Evolutionary conservation across 352 stramenopile species (phyloP).

Genomic region (Globisporangium abappressorium): DNA sequence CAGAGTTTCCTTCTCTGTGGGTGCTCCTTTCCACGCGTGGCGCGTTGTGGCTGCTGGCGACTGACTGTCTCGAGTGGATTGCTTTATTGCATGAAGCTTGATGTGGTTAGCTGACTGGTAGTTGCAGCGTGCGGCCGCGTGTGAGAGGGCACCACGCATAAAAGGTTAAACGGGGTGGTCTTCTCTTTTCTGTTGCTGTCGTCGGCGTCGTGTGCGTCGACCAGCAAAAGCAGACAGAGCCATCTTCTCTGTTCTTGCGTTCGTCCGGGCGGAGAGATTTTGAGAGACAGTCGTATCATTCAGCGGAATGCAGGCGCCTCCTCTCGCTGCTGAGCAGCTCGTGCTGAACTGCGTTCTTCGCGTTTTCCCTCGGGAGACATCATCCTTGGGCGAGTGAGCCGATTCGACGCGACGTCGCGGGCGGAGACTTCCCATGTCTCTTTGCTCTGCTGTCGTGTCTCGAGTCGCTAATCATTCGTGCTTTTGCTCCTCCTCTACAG

Average conservation of each 20-base stretch:
- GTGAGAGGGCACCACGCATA: slow-evolving; percentile 41
- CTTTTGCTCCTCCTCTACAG: slow-evolving; percentile 21
- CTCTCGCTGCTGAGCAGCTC: slow-evolving; percentile 1
- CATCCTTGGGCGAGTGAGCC: slow-evolving; percentile 1
- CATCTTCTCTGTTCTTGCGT: slow-evolving; percentile 38
- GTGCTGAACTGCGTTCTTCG: not conserved
- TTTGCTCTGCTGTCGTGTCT: not conserved
- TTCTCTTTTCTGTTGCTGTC: slow-evolving; percentile 12
- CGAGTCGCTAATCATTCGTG: slow-evolving; percentile 12
- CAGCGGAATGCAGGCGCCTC: slow-evolving; percentile 6
- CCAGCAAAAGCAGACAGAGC: slow-evolving; percentile 22
- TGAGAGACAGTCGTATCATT: not conserved
- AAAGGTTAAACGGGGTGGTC: slow-evolving; percentile 23
- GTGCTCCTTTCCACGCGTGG: slow-evolving; percentile 15
- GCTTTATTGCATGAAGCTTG: not conserved
- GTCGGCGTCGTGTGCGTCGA: not conserved
- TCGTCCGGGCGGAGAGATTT: slow-evolving; percentile 21
- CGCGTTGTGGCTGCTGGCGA: not conserved
- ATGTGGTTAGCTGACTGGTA: not conserved
- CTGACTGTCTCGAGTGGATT: not conserved
- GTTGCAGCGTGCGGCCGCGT: not conserved
- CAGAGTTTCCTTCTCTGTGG: slow-evolving; percentile 90
- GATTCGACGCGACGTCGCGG: slow-evolving; percentile 4
- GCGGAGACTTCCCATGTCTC: slow-evolving; percentile 1
- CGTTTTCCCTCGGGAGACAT: not conserved